These are phyloP conservation scores for Lipomyces oligophaga DNA, from an alignment of 805 yeast species.

Conservation along the genomic window DNA sequence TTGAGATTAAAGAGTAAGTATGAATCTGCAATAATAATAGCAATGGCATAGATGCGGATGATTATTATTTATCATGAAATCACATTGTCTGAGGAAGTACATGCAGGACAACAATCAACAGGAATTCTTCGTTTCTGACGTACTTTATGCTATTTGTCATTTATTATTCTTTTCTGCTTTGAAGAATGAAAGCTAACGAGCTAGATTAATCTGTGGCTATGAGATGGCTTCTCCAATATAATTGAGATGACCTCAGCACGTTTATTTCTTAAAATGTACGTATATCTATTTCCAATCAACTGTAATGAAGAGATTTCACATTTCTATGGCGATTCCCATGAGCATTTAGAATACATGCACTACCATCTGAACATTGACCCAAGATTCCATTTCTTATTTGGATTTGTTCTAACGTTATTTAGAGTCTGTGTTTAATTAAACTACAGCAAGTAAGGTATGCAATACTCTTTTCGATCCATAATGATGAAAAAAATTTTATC, in stretches of 20 bases:
- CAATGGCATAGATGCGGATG: constrained; percentile 3
- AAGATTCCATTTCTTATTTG: too few relatives aligned
- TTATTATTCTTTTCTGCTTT: not conserved
- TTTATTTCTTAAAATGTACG: not conserved
- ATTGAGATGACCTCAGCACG: too few relatives aligned
- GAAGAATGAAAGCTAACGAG: not conserved
- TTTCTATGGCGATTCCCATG: constrained; percentile 47
- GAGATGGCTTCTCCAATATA: too few relatives aligned
- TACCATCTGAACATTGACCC: constrained; percentile 83
- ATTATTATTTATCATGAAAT: constrained; percentile 38
- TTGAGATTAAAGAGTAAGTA: too few relatives aligned
- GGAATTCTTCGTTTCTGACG: constrained; percentile 79
- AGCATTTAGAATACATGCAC: constrained; percentile 91
- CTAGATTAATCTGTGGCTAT: not conserved
- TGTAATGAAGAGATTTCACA: constrained; percentile 34
- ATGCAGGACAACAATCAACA: constrained; percentile 65
- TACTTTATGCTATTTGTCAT: constrained; percentile 23
- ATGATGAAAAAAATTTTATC: constrained; percentile 64
- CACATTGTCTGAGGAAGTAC: constrained; percentile 59
- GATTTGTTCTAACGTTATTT: too few relatives aligned
- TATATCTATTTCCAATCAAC: too few relatives aligned
- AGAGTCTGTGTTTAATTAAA: too few relatives aligned
- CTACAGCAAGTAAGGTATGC: not conserved
- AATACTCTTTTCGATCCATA: constrained; percentile 1
- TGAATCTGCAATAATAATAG: too few relatives aligned